Conservation (phyloP, 768 basidiomycete genomes). For the Suillus paluster region DNA sequence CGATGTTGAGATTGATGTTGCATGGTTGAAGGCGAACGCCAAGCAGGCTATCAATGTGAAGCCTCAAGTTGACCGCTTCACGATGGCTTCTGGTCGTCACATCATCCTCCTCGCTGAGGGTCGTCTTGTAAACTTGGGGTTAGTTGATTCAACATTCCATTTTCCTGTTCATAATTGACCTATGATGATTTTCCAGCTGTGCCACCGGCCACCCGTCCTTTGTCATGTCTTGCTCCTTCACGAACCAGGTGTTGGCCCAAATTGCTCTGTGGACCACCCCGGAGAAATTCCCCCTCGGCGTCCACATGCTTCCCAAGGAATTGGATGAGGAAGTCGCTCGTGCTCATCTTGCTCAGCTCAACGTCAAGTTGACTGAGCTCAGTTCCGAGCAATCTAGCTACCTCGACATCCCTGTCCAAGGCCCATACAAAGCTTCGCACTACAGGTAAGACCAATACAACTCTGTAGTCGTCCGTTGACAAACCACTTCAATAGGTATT, state of each 20-base stretch:
- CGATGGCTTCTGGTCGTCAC: slow-evolving; percentile 90
- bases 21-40: slow-evolving; percentile 96
- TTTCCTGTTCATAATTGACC: slow-evolving; percentile 8
- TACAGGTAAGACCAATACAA: slow-evolving; percentile 51
- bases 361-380: slow-evolving; percentile 90
- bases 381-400: slow-evolving; percentile 79
- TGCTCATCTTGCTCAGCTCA: slow-evolving; percentile 89
- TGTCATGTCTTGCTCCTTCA: slow-evolving; percentile 99
- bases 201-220: slow-evolving; percentile 99
- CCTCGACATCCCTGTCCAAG: slow-evolving; percentile 86
- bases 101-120: slow-evolving; percentile 98
- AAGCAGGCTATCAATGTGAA: slow-evolving; percentile 86
- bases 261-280: slow-evolving; percentile 97
- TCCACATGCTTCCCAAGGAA: slow-evolving; percentile 98
- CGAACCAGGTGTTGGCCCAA: slow-evolving; percentile 98
- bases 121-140: slow-evolving; percentile 98
- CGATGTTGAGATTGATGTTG: slow-evolving; percentile 93
- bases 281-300: slow-evolving; percentile 92
- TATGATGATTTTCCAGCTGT: slow-evolving; percentile 53
- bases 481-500: slow-evolving; percentile 31
- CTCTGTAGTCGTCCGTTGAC: not conserved
- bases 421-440: slow-evolving; percentile 77
- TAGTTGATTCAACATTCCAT: slow-evolving; percentile 23
- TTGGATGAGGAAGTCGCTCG: slow-evolving; percentile 99
- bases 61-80: slow-evolving; percentile 98